Conservation (phyloP, 2,329 filamentous ascomycete genomes). For the Fusarium proliferatum region DNA sequence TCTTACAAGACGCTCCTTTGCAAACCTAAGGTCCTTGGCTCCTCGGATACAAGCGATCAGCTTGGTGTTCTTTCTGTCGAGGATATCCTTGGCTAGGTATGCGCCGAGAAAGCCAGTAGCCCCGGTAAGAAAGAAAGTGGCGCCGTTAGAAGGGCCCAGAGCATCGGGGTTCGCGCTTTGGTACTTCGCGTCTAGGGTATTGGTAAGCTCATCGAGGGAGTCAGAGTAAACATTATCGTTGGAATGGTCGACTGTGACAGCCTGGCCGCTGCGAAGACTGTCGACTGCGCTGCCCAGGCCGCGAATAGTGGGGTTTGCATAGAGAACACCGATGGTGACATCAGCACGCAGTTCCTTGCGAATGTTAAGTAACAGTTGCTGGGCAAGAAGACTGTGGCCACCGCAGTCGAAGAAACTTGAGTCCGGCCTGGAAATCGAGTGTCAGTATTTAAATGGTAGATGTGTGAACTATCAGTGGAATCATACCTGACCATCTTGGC, state of each 20-base stretch:
- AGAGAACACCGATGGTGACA: constrained; percentile 49
- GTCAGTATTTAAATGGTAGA: neutral
- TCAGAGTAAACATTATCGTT: neutral
- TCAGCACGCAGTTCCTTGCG: constrained; percentile 47
- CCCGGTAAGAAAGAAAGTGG: constrained; percentile 77
- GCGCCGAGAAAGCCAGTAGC: constrained; percentile 83
- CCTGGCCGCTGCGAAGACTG: neutral
- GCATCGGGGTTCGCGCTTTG: constrained; percentile 51
- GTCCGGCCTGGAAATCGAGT: neutral
- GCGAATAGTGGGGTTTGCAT: constrained; percentile 15
- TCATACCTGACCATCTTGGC: constrained; percentile 59
- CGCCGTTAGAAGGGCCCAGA: constrained; percentile 16
- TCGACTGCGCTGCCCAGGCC: constrained; percentile 37
- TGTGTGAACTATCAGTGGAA: neutral
- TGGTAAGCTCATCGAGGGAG: constrained; percentile 62
- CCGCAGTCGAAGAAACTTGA: constrained; percentile 53
- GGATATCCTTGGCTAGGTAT: constrained; percentile 80
- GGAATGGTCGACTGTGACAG: neutral
- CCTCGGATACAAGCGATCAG: constrained; percentile 80
- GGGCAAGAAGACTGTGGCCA: constrained; percentile 66
- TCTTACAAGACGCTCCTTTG: constrained; percentile 69
- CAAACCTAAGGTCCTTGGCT: constrained; percentile 61
- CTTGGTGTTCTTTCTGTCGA: constrained; percentile 51
- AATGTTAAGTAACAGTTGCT: constrained; percentile 76
- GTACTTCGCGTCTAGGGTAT: constrained; percentile 58